A percentile compares a stretch with the other conserved stretches of the same genome.
Conservation (phyloP, 2,329 filamentous ascomycete genomes). For the Incumbomyces delicatus region DNA sequence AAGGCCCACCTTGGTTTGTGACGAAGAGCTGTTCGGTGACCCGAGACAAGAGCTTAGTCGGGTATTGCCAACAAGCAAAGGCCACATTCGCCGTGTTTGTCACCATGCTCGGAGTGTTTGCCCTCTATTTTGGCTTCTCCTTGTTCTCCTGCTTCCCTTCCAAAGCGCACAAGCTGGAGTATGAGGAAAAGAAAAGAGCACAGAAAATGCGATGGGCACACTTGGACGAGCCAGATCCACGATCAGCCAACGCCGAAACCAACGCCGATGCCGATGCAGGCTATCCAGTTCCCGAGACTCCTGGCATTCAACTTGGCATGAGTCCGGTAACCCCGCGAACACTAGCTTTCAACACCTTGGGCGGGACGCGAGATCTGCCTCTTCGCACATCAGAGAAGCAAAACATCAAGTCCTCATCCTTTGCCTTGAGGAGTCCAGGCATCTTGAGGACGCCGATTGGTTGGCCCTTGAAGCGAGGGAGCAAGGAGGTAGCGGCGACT, state of each 20-base stretch:
- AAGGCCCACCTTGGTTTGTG: slow-evolving; percentile 54
- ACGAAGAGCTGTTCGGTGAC: slow-evolving; percentile 50
- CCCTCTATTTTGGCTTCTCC: slow-evolving; percentile 15
- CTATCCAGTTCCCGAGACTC: slow-evolving; percentile 22
- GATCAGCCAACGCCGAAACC: no score
- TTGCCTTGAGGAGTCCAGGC: slow-evolving; percentile 17
- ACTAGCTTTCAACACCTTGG: slow-evolving; percentile 32
- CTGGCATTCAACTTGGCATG: slow-evolving; percentile 23
- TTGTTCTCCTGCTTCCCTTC: slow-evolving; percentile 24
- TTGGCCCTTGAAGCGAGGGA: slow-evolving; percentile 3
- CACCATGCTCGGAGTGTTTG: slow-evolving; percentile 37
- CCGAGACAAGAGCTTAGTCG: slow-evolving; percentile 33
- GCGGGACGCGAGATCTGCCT: slow-evolving; percentile 31
- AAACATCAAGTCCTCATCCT: slow-evolving; percentile 11
- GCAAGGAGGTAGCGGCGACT: not conserved
- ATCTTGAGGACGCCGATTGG: slow-evolving; percentile 17
- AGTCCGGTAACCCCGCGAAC: slow-evolving; percentile 33
- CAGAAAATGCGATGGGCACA: slow-evolving; percentile 28
- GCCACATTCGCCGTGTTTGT: slow-evolving; percentile 47
- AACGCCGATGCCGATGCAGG: slow-evolving; percentile 23
- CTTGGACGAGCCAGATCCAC: slow-evolving; percentile 24
- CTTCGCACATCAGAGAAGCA: slow-evolving; percentile 26
- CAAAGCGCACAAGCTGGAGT: slow-evolving; percentile 28
- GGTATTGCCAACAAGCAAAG: slow-evolving; percentile 53
- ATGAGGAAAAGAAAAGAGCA: slow-evolving; percentile 26